phyloP scores from a whole-genome alignment of 2,329 filamentous ascomycete species.

The Fusarium luffae region DNA sequence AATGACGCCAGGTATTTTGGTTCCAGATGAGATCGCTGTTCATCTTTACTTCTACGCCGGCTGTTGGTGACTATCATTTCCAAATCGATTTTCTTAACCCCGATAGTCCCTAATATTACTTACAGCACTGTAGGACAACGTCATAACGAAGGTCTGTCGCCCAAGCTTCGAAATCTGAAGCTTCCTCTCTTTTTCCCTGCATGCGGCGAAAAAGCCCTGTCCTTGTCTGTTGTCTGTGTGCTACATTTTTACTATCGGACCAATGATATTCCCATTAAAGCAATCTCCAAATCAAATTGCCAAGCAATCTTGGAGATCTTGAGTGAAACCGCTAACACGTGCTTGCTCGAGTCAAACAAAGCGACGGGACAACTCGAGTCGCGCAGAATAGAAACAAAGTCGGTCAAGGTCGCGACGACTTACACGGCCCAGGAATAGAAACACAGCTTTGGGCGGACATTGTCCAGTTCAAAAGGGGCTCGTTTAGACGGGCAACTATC shows the following conservation, averaged over 20 bases:
- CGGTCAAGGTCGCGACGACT: neutral
- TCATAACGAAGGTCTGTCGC: slow-evolving; percentile 6
- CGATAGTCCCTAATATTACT: slow-evolving; percentile 7
- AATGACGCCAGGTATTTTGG: slow-evolving; percentile 24
- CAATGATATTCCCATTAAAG: slow-evolving; percentile 19
- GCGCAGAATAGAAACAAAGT: neutral
- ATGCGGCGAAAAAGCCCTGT: slow-evolving; percentile 7
- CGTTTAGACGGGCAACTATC: neutral
- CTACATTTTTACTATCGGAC: slow-evolving; percentile 22
- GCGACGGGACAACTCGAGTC: neutral
- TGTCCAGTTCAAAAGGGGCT: slow-evolving; percentile 8
- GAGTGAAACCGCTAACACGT: slow-evolving; percentile 29
- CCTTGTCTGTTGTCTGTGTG: slow-evolving; percentile 15
- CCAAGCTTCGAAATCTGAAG: neutral
- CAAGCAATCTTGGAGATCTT: slow-evolving; percentile 25
- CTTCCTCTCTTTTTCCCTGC: slow-evolving; percentile 5
- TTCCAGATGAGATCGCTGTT: slow-evolving; percentile 22
- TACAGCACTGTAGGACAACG: neutral
- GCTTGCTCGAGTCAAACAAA: slow-evolving; percentile 12
- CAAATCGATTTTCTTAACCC: neutral
- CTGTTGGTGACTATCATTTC: slow-evolving; percentile 8
- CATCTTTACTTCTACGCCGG: slow-evolving; percentile 1
- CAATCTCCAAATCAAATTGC: slow-evolving; percentile 28
- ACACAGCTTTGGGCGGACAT: neutral
- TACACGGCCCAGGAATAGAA: neutral